Conservation (phyloP, 2,329 filamentous ascomycete species). For the Sordariomycetes sp. region DNA sequence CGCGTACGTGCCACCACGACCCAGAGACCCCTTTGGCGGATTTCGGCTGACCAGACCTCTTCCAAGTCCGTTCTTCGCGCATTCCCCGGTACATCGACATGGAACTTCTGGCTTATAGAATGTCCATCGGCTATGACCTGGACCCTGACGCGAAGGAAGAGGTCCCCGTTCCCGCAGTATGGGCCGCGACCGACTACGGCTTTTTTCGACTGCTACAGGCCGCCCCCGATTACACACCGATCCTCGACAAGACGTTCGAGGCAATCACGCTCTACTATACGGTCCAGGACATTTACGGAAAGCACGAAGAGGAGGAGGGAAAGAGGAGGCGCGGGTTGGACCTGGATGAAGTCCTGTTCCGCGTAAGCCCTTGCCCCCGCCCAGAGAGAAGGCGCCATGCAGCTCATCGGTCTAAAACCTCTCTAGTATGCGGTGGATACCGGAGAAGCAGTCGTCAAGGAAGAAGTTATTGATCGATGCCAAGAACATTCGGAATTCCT, state of each 20-base stretch:
- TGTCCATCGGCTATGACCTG: slow-evolving; percentile 37
- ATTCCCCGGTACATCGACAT: slow-evolving; percentile 23
- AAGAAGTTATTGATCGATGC: slow-evolving; percentile 33
- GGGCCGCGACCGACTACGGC: slow-evolving; percentile 50
- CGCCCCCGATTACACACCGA: slow-evolving; percentile 37
- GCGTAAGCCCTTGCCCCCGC: slow-evolving; percentile 10
- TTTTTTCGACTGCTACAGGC: slow-evolving; percentile 54
- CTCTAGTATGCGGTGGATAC: slow-evolving; percentile 33
- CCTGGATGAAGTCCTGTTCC: slow-evolving; percentile 19
- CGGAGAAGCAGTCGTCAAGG: slow-evolving; percentile 36
- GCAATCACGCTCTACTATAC: slow-evolving; percentile 52
- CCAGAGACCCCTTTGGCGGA: neutral
- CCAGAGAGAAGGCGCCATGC: neutral
- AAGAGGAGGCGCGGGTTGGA: slow-evolving; percentile 12
- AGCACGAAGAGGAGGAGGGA: slow-evolving; percentile 11
- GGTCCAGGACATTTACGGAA: slow-evolving; percentile 42
- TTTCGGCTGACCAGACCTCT: neutral
- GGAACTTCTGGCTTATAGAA: slow-evolving; percentile 33
- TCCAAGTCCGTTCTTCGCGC: slow-evolving; percentile 18
- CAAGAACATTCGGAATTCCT: slow-evolving; percentile 36
- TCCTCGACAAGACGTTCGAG: slow-evolving; percentile 47
- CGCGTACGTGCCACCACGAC: neutral
- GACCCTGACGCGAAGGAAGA: slow-evolving; percentile 17
- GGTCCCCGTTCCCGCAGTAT: slow-evolving; percentile 29
- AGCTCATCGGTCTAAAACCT: slow-evolving; percentile 2